Conservation (phyloP, 75 land plant genomes). For the Cupressus sempervirens region DNA sequence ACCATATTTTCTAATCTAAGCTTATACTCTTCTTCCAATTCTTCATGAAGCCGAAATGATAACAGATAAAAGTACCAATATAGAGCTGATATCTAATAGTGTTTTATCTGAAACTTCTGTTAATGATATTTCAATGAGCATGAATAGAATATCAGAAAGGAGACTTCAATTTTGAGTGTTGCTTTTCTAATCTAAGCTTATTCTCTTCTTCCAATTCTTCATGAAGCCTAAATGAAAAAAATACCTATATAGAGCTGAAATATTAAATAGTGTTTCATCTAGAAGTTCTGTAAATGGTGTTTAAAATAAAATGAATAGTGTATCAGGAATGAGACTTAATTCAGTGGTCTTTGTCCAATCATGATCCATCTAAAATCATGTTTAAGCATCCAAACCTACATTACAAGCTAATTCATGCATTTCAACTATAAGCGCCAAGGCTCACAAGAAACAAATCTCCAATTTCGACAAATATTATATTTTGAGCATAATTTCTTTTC, state of each 20-base stretch:
- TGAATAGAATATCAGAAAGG: not conserved
- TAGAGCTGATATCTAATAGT: not conserved
- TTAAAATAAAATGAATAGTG: not conserved
- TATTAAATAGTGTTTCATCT: not conserved
- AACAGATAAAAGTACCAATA: too few relatives aligned
- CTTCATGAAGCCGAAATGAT: not conserved
- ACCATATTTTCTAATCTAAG: not conserved
- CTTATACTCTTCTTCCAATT: not conserved
- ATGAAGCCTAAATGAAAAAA: not conserved
- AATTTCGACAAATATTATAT: not conserved
- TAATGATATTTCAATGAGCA: not conserved
- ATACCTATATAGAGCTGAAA: not conserved
- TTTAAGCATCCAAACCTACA: slow-evolving; percentile 1
- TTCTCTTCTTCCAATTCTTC: not conserved
- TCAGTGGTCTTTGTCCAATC: not conserved
- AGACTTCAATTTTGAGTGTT: not conserved
- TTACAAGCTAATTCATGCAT: not conserved
- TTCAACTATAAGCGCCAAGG: not conserved
- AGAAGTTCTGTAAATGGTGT: not conserved
- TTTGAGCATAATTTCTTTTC: not conserved
- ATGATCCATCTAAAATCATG: not conserved
- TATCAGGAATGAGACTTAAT: not conserved
- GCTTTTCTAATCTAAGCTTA: not conserved
- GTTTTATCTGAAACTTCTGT: not conserved
- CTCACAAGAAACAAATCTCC: not conserved